phyloP scores from a whole-genome alignment of 129 eudicot genomes.

The Pittosporum tobira region DNA sequence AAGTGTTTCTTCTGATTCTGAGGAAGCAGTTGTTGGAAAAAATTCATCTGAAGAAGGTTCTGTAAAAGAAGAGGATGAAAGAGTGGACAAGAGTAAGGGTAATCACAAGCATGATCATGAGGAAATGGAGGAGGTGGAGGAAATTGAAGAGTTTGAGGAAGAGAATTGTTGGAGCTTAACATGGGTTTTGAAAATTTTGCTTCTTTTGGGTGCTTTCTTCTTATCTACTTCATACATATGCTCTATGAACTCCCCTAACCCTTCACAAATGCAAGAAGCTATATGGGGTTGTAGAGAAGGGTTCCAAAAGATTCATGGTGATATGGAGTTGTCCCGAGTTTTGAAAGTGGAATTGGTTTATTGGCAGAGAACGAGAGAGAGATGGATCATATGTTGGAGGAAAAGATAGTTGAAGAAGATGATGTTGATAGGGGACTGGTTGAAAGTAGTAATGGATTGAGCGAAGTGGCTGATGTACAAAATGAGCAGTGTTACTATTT shows the following conservation, averaged over 20 bases:
- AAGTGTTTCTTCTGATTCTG: constrained; percentile 20
- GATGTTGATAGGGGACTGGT: constrained; percentile 1
- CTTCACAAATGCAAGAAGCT: constrained; percentile 9
- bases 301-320: constrained; percentile 13
- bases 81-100: background rate
- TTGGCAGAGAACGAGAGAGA: constrained; percentile 7
- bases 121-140: constrained; percentile 32
- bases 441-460: constrained; percentile 11
- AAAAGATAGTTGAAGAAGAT: constrained; percentile 1
- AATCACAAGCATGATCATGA: constrained; percentile 8
- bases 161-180: constrained; percentile 32
- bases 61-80: background rate
- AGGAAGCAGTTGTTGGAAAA: constrained; percentile 14
- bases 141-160: constrained; percentile 21
- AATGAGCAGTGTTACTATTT: constrained; percentile 7
- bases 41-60: constrained; percentile 13
- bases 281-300: constrained; percentile 6
- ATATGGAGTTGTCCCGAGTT: constrained; percentile 8
- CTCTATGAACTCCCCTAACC: constrained; percentile 34
- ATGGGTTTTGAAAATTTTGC: constrained; percentile 31
- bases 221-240: constrained; percentile 28
- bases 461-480: constrained; percentile 16
- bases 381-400: constrained; percentile 2
- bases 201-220: constrained; percentile 33
- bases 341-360: constrained; percentile 15